Base-by-base conservation (phyloP, 208 protist species). In the Phytomonas sp. region DNA sequence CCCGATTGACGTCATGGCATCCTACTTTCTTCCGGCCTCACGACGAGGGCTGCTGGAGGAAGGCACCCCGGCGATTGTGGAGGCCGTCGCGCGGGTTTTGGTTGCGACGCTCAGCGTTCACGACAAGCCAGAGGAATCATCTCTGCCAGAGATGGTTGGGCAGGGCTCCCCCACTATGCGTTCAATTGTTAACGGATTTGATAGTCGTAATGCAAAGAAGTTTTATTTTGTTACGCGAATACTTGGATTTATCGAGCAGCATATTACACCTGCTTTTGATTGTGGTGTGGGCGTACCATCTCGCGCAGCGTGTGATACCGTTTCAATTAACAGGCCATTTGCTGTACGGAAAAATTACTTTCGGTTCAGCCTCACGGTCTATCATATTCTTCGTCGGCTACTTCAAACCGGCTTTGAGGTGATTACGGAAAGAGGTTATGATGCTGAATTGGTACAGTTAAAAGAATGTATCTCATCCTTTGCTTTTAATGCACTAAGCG, bases 41-140 rank as follows among this genome's bases (percentile, higher is more conserved):
- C 67, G 71, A 56, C 70, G 66, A 8, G 76, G 76, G 31, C 61
- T 91, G 30, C 72, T 94, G 36, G 74, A 73, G 23, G 49, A 68
- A 33, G 82, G 86, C 59, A 90, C 77, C 2, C 40, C 82, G 0
- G 86, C 84, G 19, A 73, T 82, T 34, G 76, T 89, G 26, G 86
- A 94, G 70, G 89, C 84, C 2, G 70, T 92, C 6, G 76, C 84
- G 12, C 74, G 81, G 12, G 65, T 94, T 7, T 62, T 91, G 14
- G 80, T 83, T 5, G 52, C 68, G 29, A 78, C 78, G 33, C 42
- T 77, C 1, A 79, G 73, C 66, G 3, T 49, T 49, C 40, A 49
- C 40, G 6, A 19, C 40, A 49, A 49, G 19, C 6, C 6, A 19
- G 40, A 49, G 14, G 40, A 49, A 3, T 12, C 12, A 49, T 49